Evolutionary conservation across 495 filamentous ascomycete species (phyloP).

Genomic region (Aspergillus olivimuriae): DNA sequence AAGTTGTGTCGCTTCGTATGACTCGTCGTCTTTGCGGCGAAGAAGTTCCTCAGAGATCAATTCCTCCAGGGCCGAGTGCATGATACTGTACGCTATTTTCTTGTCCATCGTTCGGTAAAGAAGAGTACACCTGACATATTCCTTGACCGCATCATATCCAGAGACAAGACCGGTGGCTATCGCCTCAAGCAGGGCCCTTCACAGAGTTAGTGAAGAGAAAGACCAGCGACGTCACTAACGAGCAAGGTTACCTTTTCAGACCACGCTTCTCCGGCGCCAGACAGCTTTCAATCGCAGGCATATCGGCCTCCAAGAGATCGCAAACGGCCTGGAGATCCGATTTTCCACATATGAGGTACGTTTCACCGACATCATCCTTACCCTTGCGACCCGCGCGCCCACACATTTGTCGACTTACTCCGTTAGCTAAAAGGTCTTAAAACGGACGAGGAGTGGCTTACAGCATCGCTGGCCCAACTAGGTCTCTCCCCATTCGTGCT

Average conservation of each 20-base stretch:
- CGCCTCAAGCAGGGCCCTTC: constrained; percentile 66
- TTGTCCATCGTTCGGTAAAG: constrained; percentile 52
- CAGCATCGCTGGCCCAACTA: constrained; percentile 73
- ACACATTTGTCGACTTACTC: constrained; percentile 68
- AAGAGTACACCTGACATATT: constrained; percentile 66
- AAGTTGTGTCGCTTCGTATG: constrained; percentile 56
- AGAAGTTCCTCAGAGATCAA: constrained; percentile 30
- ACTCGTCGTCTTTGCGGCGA: constrained; percentile 34
- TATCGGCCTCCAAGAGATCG: constrained; percentile 64
- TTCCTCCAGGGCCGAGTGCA: constrained; percentile 49
- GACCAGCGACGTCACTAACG: neutral
- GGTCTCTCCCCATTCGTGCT: constrained; percentile 69
- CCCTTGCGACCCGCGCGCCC: constrained; percentile 79
- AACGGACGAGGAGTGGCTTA: constrained; percentile 25
- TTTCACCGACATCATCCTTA: constrained; percentile 75
- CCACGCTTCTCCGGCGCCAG: constrained; percentile 62
- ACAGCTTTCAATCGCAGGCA: constrained; percentile 66
- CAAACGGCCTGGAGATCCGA: constrained; percentile 64
- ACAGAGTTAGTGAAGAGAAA: constrained; percentile 6
- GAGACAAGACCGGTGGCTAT: constrained; percentile 67
- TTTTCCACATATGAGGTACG: constrained; percentile 68
- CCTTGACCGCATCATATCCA: constrained; percentile 58
- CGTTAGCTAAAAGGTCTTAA: constrained; percentile 3
- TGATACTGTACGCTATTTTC: constrained; percentile 51
- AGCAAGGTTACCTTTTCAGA: constrained; percentile 50